Evolutionary conservation across 169 alveolate genomes (phyloP).

Genomic region (Blepharisma undulans): DNA sequence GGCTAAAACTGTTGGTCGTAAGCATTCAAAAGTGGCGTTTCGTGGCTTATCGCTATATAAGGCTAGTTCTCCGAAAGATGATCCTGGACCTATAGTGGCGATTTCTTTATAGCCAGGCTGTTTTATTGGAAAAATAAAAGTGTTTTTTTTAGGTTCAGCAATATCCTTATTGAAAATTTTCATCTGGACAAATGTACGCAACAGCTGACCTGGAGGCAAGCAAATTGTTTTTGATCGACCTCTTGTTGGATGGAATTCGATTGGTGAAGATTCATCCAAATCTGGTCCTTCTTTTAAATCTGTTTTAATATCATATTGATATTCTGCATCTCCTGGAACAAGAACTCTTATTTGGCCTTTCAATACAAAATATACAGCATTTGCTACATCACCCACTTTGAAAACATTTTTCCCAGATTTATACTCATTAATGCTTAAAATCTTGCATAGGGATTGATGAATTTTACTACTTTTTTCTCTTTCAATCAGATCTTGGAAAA

Average conservation of each 20-base stretch:
- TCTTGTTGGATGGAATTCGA: neutral
- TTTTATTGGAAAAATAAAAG: neutral
- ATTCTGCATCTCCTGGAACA: neutral
- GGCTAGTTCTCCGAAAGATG: slow-evolving; percentile 51
- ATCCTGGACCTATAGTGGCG: slow-evolving; percentile 37
- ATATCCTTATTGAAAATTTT: neutral
- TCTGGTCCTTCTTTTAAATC: neutral
- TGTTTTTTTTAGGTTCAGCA: neutral
- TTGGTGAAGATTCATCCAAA: neutral
- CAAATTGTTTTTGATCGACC: neutral
- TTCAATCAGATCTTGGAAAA: slow-evolving; percentile 3
- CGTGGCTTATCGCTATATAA: slow-evolving; percentile 45
- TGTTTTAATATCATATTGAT: neutral
- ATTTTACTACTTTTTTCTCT: neutral
- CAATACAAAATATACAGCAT: neutral
- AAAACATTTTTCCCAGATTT: neutral
- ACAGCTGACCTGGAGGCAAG: neutral
- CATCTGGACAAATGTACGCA: neutral
- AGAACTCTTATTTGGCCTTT: neutral
- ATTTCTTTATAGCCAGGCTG: slow-evolving; percentile 11
- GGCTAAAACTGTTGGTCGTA: slow-evolving; percentile 17
- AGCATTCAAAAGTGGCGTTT: slow-evolving; percentile 39
- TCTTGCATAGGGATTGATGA: neutral
- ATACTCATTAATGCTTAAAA: neutral
- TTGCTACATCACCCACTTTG: neutral